Evolutionary conservation across 192 early-diverging fungal genomes (phyloP).

Genomic region (Gaertneriomyces sp.): DNA sequence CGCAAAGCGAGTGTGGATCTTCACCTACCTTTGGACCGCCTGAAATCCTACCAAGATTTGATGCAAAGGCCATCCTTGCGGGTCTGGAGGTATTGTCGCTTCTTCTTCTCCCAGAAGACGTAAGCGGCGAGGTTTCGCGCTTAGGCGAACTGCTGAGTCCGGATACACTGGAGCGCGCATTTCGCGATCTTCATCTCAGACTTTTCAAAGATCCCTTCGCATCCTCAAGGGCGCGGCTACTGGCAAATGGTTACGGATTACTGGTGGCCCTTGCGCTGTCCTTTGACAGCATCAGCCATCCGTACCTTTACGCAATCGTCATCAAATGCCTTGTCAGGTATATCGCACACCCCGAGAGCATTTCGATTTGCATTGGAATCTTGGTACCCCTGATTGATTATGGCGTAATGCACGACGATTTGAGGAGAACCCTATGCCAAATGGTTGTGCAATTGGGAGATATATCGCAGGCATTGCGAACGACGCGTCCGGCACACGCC

Average conservation of each 20-base stretch:
- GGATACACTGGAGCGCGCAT: too few species aligned
- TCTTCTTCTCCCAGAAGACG: too few species aligned
- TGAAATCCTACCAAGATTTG: too few species aligned
- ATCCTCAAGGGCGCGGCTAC: neutral
- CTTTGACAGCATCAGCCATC: neutral
- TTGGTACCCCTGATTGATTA: neutral
- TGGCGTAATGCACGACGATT: neutral
- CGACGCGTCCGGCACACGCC: neutral
- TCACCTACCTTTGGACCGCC: too few species aligned
- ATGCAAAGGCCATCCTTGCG: too few species aligned
- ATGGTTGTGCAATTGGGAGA: neutral
- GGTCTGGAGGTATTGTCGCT: too few species aligned
- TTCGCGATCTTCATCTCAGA: too few species aligned
- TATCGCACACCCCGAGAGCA: neutral
- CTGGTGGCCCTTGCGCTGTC: conserved; percentile 9
- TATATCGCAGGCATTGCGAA: neutral
- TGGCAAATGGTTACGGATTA: conserved; percentile 15
- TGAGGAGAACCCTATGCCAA: conserved; percentile 10
- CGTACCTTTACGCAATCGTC: conserved; percentile 15
- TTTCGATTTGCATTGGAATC: neutral
- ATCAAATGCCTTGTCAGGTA: neutral
- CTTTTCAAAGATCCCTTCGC: too few species aligned
- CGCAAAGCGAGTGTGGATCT: too few species aligned
- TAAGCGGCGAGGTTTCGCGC: too few species aligned
- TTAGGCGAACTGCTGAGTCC: too few species aligned